A percentile compares a stretch with the other conserved stretches of the same genome.
These are phyloP conservation scores for Geotrichum australiense DNA, from an alignment of 1,139 yeast species.

Conservation along the genomic window DNA sequence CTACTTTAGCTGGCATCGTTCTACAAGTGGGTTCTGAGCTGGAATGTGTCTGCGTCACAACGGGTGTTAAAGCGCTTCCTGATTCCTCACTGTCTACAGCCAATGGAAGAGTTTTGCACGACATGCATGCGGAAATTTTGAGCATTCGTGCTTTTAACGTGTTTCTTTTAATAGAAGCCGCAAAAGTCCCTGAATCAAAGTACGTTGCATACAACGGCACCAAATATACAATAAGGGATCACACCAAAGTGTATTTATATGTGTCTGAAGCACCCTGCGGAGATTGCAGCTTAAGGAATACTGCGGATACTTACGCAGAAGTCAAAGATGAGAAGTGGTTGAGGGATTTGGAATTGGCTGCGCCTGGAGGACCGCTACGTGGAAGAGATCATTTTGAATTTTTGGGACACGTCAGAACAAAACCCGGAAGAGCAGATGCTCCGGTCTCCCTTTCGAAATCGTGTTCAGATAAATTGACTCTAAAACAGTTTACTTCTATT, in stretches of 20 bases:
- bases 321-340: constrained; percentile 26
- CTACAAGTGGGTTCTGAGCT: constrained; percentile 36
- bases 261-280: constrained; percentile 90
- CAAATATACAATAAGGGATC: constrained; percentile 33
- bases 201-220: constrained; percentile 23
- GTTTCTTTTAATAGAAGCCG: constrained; percentile 36
- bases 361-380: constrained; percentile 39
- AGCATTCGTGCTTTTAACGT: constrained; percentile 62
- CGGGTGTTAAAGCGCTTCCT: constrained; percentile 80
- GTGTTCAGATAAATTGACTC: constrained; percentile 75
- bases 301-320: constrained; percentile 26
- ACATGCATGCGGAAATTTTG: constrained; percentile 82
- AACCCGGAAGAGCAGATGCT: constrained; percentile 85
- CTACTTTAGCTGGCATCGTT: constrained; percentile 69
- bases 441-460: constrained; percentile 66
- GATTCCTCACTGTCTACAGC: constrained; percentile 35
- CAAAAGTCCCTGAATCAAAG: constrained; percentile 13
- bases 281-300: constrained; percentile 62
- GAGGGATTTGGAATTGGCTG: constrained; percentile 20
- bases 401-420: constrained; percentile 70
- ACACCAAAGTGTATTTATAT: constrained; percentile 49
- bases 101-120: constrained; percentile 65
- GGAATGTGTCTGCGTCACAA: constrained; percentile 47
- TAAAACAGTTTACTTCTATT: constrained; percentile 58
- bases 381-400: constrained; percentile 59